These are phyloP conservation scores for Brassica cretica DNA, from an alignment of 345 rosid species.

Conservation along the genomic window DNA sequence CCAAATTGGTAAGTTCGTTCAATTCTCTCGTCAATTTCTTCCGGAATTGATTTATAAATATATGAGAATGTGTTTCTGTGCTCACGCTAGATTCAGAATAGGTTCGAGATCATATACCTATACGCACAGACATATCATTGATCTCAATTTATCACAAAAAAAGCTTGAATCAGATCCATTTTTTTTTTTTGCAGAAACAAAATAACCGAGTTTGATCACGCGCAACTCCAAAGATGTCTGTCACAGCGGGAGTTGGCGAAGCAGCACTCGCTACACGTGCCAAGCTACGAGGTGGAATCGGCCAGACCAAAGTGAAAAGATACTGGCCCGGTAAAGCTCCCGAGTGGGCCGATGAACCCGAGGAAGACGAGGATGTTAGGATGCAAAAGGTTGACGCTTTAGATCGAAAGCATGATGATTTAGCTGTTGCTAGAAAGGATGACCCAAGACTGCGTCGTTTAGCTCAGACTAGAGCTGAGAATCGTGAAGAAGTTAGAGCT, in stretches of 20 bases:
- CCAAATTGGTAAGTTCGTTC: neutral
- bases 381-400: constrained; percentile 50
- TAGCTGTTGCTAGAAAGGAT: constrained; percentile 45
- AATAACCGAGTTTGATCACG: neutral
- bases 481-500: constrained; percentile 69
- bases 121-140: neutral
- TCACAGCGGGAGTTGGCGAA: constrained; percentile 74
- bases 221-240: constrained; percentile 51
- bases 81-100: neutral
- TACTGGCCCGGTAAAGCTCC: constrained; percentile 85
- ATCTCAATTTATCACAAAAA: neutral
- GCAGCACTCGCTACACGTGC: constrained; percentile 60
- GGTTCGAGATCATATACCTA: neutral
- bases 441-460: constrained; percentile 73
- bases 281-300: constrained; percentile 69
- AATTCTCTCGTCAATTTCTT: neutral
- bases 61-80: neutral
- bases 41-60: neutral
- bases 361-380: constrained; percentile 64
- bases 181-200: neutral
- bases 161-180: neutral
- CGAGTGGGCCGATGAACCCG: constrained; percentile 66
- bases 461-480: constrained; percentile 58
- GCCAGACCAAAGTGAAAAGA: constrained; percentile 69
- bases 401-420: constrained; percentile 51